Evolutionary conservation across 305 asterid genomes (phyloP), one percentile per base, ranked within the genome.

Genomic region (Striga hermonthica): DNA sequence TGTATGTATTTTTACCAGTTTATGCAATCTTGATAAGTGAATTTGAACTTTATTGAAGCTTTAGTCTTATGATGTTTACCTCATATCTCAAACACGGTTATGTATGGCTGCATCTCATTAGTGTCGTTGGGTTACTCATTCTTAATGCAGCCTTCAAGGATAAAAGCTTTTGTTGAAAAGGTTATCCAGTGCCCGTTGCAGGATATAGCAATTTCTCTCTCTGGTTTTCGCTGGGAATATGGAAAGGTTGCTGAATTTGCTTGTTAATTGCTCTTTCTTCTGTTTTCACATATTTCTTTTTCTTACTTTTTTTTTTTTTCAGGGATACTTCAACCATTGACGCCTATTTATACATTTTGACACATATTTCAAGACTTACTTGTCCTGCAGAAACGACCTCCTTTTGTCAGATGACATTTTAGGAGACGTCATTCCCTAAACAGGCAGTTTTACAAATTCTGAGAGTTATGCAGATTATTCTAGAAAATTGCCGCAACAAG

Each of bases 311-410:
- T 2, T 76, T 78, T 37, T 73, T 57, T 82, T 81, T 73, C 91
- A 92, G 98, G 98, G 96, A 35, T 84, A 87, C 62, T 92, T 92
- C 76, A 87, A 87, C 80, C 96, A 92, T 60, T 92, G 98, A 97
- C 86, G 98, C 70, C 78, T 92, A 76, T 87, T 92, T 82, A 89
- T 84, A 68, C 97, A 92, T 77, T 92, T 92, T 56, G 97, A 89
- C 74, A 78, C 98, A 64, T 92, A 89, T 75, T 89, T 89, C 82
- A 92, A 92, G 91, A 79, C 95, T 13, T 82, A 87, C 73, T 52
- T 89, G 73, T 84, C 91, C 56, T 71, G 79, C 86, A 83, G 98
- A 83, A 86, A 83, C 13, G 97, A 90, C 62, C 97, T 92, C 76
- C 91, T 84, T 78, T 76, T 92, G 75, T 82, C 89, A 55, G 87